Evolutionary conservation across 176 grass and related monocot genomes (phyloP).

Genomic region (Saccharum spontaneum): DNA sequence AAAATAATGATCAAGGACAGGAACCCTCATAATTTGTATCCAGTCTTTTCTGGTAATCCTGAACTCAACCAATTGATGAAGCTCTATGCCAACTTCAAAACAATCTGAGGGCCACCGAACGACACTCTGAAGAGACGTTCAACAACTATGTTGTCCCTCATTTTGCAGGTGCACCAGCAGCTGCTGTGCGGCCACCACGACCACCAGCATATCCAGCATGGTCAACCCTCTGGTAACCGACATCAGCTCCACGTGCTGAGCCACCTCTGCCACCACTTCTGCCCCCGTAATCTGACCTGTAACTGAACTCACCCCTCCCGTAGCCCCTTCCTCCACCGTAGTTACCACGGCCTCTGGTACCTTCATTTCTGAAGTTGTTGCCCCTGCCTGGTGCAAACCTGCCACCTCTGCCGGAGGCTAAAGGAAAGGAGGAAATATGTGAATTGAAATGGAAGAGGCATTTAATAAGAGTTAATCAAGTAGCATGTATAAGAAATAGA

Average conservation of each 20-base stretch:
- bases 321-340: constrained; percentile 58
- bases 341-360: constrained; percentile 55
- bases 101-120: not conserved
- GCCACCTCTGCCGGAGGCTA: constrained; percentile 60
- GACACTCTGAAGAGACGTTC: not conserved
- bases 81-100: constrained; percentile 18
- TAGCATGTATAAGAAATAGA: not conserved
- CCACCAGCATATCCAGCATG: constrained; percentile 30
- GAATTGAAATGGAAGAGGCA: constrained; percentile 7
- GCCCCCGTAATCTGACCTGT: constrained; percentile 51
- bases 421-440: constrained; percentile 6
- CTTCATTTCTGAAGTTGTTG: constrained; percentile 64
- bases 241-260: constrained; percentile 34
- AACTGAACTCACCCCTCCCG: constrained; percentile 59
- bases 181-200: constrained; percentile 44
- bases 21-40: constrained; percentile 15
- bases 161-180: constrained; percentile 30
- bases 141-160: constrained; percentile 13
- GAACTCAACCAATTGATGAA: constrained; percentile 23
- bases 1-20: constrained; percentile 41
- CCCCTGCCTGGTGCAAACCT: constrained; percentile 68
- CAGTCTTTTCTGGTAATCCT: constrained; percentile 32
- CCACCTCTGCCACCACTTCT: constrained; percentile 59
- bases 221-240: constrained; percentile 73
- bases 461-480: not conserved